These are phyloP conservation scores for Solanum paucissectum DNA, from an alignment of 257 asterid genomes.

Conservation along the genomic window DNA sequence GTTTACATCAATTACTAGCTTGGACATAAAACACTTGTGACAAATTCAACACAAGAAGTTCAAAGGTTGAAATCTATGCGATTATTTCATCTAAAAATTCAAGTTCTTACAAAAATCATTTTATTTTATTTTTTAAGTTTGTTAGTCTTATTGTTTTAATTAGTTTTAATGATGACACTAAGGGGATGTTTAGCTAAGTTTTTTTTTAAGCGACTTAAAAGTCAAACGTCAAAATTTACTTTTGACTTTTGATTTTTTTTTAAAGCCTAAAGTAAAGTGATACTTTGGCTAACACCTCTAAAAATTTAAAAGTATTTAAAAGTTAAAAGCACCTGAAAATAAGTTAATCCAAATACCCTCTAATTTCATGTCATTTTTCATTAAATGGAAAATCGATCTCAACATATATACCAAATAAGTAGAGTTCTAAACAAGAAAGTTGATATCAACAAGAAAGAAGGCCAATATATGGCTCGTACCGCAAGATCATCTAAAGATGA, in stretches of 20 bases:
- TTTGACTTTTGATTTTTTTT: no score
- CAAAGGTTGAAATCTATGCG: not conserved
- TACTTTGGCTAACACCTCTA: not conserved
- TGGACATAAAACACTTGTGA: not conserved
- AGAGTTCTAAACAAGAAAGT: not conserved
- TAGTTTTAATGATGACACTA: not conserved
- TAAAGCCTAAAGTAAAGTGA: not conserved
- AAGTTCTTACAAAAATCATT: no score
- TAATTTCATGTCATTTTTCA: not conserved
- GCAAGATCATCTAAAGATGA: no score
- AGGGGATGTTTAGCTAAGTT: not conserved
- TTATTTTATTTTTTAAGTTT: no score
- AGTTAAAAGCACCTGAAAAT: not conserved
- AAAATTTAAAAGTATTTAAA: no score
- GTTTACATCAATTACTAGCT: not conserved
- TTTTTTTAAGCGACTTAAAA: not conserved
- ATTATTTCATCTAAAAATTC: no score
- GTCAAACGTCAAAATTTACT: not conserved
- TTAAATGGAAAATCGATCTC: not conserved
- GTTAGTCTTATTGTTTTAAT: not conserved
- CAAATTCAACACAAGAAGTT: not conserved
- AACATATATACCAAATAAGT: not conserved
- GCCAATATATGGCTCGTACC: no score
- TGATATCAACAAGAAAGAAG: not conserved
- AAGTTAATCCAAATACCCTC: not conserved